Evolutionary conservation across 1,284 basidiomycete genomes (phyloP).

Genomic region (Moniliophthora roreri): DNA sequence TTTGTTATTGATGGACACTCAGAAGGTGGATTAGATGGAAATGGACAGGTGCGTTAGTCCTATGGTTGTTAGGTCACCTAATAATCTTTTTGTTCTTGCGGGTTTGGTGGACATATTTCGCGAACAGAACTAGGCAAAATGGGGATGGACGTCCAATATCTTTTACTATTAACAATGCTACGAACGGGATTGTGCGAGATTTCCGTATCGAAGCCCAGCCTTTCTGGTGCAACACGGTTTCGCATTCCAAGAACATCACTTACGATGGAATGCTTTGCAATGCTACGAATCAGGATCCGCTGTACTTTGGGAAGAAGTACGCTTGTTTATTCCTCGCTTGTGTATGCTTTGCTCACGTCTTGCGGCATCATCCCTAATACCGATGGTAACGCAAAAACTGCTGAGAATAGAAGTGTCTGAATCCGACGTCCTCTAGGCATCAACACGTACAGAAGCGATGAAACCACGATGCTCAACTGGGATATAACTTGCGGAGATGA

Average conservation of each 20-base stretch:
- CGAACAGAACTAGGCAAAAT: constrained; percentile 43
- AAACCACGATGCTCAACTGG: constrained; percentile 53
- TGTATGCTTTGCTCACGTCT: constrained; percentile 2
- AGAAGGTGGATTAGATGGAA: constrained; percentile 64
- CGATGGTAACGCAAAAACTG: constrained; percentile 40
- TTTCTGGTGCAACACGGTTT: constrained; percentile 66
- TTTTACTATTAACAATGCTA: constrained; percentile 52
- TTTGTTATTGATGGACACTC: constrained; percentile 61
- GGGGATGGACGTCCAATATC: constrained; percentile 67
- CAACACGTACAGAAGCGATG: constrained; percentile 58
- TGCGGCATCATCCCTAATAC: constrained; percentile 63
- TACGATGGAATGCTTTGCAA: constrained; percentile 65
- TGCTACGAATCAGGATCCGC: constrained; percentile 57
- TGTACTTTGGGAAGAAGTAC: constrained; percentile 49
- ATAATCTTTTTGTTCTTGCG: constrained; percentile 14
- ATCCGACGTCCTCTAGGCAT: constrained; percentile 40
- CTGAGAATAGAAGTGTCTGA: background rate
- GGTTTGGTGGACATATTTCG: constrained; percentile 51
- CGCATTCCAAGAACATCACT: constrained; percentile 50
- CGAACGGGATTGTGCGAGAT: constrained; percentile 44
- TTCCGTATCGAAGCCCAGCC: constrained; percentile 60
- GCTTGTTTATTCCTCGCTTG: constrained; percentile 18
- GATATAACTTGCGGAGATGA: constrained; percentile 66
- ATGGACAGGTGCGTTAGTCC: constrained; percentile 45
- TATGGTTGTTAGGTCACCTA: too few relatives aligned